Percentiles rank a stretch among this genome's conserved stretches.
phyloP scores from a whole-genome alignment of 2,329 filamentous ascomycete genomes.

The Penicillium sp. region DNA sequence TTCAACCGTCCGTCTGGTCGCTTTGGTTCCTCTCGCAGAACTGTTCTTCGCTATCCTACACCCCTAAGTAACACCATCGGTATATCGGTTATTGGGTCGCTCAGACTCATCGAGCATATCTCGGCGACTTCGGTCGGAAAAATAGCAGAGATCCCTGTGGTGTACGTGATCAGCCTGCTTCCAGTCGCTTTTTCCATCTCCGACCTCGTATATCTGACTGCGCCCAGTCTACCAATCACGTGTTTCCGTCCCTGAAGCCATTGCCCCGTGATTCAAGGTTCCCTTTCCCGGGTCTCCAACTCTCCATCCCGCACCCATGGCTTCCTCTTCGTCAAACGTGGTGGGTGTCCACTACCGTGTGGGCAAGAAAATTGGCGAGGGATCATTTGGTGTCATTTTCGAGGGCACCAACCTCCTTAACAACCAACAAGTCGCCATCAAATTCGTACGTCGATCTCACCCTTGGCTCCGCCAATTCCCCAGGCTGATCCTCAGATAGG shows the following conservation, averaged over 20 bases:
- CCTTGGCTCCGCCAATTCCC: constrained; percentile 1
- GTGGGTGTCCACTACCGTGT: constrained; percentile 98
- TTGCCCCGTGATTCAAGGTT: constrained; percentile 20
- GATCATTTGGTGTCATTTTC: constrained; percentile 97
- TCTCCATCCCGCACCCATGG: constrained; percentile 55
- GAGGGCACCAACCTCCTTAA: constrained; percentile 98
- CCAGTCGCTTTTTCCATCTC: background rate
- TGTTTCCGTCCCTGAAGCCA: constrained; percentile 21
- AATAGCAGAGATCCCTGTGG: constrained; percentile 5
- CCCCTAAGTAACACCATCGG: constrained; percentile 5
- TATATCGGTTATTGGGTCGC: constrained; percentile 4
- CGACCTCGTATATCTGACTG: constrained; percentile 19
- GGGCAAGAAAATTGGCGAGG: constrained; percentile 99
- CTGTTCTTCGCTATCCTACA: background rate
- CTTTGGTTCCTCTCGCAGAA: background rate
- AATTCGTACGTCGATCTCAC: constrained; percentile 72
- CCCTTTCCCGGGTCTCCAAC: constrained; percentile 13
- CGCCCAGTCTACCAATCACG: constrained; percentile 18
- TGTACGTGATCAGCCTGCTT: constrained; percentile 10
- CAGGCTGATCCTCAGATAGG: constrained; percentile 55
- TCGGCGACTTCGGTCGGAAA: constrained; percentile 1
- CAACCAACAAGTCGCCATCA: constrained; percentile 99
- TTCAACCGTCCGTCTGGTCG: background rate
- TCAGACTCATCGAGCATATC: background rate
- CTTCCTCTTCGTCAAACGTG: constrained; percentile 90